Percentiles rank a stretch among this genome's conserved stretches.
Evolutionary conservation across 2,329 filamentous ascomycete genomes (phyloP).

Genomic region (Arthrobotrys conoides): DNA sequence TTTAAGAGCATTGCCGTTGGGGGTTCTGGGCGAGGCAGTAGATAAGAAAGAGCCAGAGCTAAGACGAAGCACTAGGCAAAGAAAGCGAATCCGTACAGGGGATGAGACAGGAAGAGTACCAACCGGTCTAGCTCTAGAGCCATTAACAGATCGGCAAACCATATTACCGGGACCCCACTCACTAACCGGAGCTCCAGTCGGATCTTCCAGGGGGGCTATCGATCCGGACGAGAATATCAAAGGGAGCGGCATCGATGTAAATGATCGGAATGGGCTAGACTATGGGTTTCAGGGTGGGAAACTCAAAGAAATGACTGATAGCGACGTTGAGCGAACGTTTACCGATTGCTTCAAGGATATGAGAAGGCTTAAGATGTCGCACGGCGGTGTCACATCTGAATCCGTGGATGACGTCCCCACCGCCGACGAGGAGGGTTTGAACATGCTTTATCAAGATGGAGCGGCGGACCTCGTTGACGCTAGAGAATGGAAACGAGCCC

Average conservation of each 20-base stretch:
- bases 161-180: neutral
- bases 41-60: neutral
- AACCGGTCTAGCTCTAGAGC: neutral
- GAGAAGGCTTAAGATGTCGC: neutral
- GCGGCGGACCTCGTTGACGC: neutral
- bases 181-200: neutral
- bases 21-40: neutral
- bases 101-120: neutral
- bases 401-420: neutral
- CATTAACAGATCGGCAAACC: neutral
- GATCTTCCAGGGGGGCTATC: neutral
- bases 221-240: neutral
- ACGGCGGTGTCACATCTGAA: neutral
- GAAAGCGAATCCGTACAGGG: neutral
- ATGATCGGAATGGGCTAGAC: neutral
- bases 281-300: neutral
- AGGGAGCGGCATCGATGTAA: neutral
- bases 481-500: neutral
- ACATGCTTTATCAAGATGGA: neutral
- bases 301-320: neutral
- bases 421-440: neutral
- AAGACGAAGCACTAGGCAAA: neutral
- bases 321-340: neutral
- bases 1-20: neutral
- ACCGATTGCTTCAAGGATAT: no score